Conservation (phyloP, 805 yeast species). For the Kluyveromyces siamensis region DNA sequence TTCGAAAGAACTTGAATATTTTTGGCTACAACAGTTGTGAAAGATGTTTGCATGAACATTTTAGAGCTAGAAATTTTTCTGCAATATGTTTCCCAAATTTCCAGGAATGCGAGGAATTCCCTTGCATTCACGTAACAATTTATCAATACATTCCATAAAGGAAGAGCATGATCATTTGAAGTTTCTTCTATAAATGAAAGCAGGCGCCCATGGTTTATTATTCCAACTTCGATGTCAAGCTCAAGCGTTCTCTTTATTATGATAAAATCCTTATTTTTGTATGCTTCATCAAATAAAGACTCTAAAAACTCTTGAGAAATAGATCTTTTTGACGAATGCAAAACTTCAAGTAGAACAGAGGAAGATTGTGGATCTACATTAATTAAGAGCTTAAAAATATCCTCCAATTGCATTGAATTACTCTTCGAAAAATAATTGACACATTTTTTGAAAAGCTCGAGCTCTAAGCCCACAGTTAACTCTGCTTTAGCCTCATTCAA, state of each 20-base stretch:
- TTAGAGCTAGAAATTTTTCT: slow-evolving; percentile 3
- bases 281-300: slow-evolving; percentile 11
- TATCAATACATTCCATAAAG: slow-evolving; percentile 29
- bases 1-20: slow-evolving; percentile 38
- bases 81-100: slow-evolving; percentile 33
- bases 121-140: slow-evolving; percentile 47
- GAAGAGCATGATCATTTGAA: slow-evolving; percentile 1
- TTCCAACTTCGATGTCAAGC: slow-evolving; percentile 53
- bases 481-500: slow-evolving; percentile 6
- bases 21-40: slow-evolving; percentile 32
- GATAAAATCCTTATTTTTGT: slow-evolving; percentile 27
- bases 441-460: slow-evolving; percentile 14
- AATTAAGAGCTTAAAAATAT: slow-evolving; percentile 36
- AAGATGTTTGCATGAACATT: slow-evolving; percentile 18
- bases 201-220: slow-evolving; percentile 27
- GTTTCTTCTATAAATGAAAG: slow-evolving; percentile 10
- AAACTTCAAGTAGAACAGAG: slow-evolving; percentile 35
- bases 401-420: slow-evolving; percentile 33
- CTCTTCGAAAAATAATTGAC: slow-evolving; percentile 16
- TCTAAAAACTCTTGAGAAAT: slow-evolving; percentile 45
- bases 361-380: slow-evolving; percentile 32
- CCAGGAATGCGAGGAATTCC: slow-evolving; percentile 43
- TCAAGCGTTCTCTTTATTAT: slow-evolving; percentile 40
- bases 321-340: slow-evolving; percentile 44
- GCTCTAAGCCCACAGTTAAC: slow-evolving; percentile 7